phyloP scores from a whole-genome alignment of 2,329 filamentous ascomycete species.

The Penicillium olsonii region DNA sequence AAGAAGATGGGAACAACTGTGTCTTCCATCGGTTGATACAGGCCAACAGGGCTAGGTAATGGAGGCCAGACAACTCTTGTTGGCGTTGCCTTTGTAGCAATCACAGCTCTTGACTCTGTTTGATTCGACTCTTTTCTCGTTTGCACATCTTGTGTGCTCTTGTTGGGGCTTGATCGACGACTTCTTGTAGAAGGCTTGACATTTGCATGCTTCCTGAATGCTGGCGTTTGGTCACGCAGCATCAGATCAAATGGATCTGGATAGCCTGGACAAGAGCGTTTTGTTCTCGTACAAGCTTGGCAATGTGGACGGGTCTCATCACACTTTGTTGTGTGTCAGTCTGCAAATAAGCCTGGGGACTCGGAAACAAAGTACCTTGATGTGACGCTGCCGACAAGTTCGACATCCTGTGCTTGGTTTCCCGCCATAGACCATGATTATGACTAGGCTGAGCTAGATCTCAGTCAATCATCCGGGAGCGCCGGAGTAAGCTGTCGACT shows the following conservation, averaged over 20 bases:
- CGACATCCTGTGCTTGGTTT: slow-evolving; percentile 31
- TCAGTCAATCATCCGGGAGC: background rate
- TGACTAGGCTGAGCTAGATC: background rate
- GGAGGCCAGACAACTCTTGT: slow-evolving; percentile 1
- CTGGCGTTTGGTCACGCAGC: slow-evolving; percentile 27
- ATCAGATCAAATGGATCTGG: slow-evolving; percentile 31
- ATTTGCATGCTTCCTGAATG: slow-evolving; percentile 5
- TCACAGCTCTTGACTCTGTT: background rate
- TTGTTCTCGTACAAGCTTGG: slow-evolving; percentile 29
- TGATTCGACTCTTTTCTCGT: background rate
- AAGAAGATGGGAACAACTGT: slow-evolving; percentile 31
- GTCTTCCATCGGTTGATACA: slow-evolving; percentile 27
- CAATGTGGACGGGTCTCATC: slow-evolving; percentile 34
- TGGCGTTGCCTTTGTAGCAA: background rate
- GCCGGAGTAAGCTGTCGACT: background rate
- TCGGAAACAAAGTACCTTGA: slow-evolving; percentile 24
- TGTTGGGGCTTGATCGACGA: background rate
- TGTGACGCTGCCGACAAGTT: slow-evolving; percentile 32
- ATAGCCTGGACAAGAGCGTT: slow-evolving; percentile 32
- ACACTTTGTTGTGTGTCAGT: slow-evolving; percentile 23
- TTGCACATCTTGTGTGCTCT: background rate
- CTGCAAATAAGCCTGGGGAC: no score
- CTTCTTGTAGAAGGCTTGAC: background rate
- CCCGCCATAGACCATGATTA: slow-evolving; percentile 30
- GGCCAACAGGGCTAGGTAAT: slow-evolving; percentile 10